Evolutionary conservation across 2,329 filamentous ascomycete genomes (phyloP), one percentile per base, ranked within the genome.

Genomic region (Cytospora piceicola): DNA sequence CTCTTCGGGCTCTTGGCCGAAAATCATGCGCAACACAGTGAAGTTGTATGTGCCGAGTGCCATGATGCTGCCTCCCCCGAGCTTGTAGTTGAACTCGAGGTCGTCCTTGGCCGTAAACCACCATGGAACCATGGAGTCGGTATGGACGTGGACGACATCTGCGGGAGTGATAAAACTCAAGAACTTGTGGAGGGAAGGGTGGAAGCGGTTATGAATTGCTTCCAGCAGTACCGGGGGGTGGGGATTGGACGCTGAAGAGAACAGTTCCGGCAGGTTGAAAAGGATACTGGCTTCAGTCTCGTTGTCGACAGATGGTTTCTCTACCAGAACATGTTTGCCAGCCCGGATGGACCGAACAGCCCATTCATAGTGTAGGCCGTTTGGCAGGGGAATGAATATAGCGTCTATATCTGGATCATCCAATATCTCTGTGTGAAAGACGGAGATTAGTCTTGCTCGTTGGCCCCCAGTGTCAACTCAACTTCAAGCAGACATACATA

Each of bases 281-380:
- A 81, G 71, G 0, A 65, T 67, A 2, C 67, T 61, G 0, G 79
- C 79, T 70, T 82, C 77, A 69, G 67, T 80, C n/a, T 81, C 12
- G 74, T 75, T 8, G 74, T 74, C n/a, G n/a, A n/a, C n/a, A 1
- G 76, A 73, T 0, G 81, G 81, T 68, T 83, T 83, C 68, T 83
- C 80, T 7, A 82, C 72, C 0, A 82, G 75, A 17, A 83, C 79
- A 66, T 82, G 79, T 61, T 82, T 82, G 8, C 77, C 78, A 2
- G 77, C 77, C 3, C 70, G 67, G 32, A 82, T 69, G 6, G 79
- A 73, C 49, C 77, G 74, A 15, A 79, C 66, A 27, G 78, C 76
- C 76, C 78, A 82, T 70, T 79, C 76, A 49, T 68, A 73, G 53
- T 75, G 74, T 20, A 74, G 65, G 5, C 66, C 65, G 56, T 72